Base-by-base conservation (phyloP, 371 early-diverging fungal genomes). In the Circinella minor region DNA sequence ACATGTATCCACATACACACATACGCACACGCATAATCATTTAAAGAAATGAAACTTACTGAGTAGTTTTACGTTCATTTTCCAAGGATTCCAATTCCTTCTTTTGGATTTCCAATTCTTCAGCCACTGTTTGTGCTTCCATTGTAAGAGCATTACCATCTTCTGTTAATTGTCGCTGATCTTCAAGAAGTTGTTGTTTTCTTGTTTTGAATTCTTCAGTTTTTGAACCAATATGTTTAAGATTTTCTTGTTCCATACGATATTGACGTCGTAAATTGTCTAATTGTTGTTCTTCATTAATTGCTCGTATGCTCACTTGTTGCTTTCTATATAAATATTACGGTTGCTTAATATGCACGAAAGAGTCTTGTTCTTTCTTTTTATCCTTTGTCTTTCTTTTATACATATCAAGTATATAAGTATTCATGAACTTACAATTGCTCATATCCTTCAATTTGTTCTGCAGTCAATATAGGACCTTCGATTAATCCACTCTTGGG, bases 241-340 rank as follows among this genome's bases (percentile, higher is more conserved):
- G 69, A 18, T 85, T 81, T 67, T 93, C 95, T 27, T 78, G 72
- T 65, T 88, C 83, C 34, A 90, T 77, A 71, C 89, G 91, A 37
- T 87, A 75, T 68, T 91, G 88, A 9, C 93, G 90, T 71, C 87
- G 81, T 18, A 94, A 78, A 20, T 86, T 85, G 4, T 88, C 85
- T 3, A 95, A 81, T 66, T 86, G 83, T 47, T 94, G 91, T 57
- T 88, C 82, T 68, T 94, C 91, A 4, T 81, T 81, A 0, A 90
- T 81, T 1, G 92, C 91, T 39, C 79, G 81, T 20, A 85, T 69
- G 43, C 87, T 89, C 36, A 92, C 91, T 75, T 91, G 86, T 70
- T 93, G 93, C 65, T 91, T 91, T 65, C 91, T 90, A 47, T 17
- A 54, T 55, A 47, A 59, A 11, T 3, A 64, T 48, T 59, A n/a